These are phyloP conservation scores for Parathielavia appendiculata DNA, from an alignment of 495 filamentous ascomycete species.

Conservation along the genomic window DNA sequence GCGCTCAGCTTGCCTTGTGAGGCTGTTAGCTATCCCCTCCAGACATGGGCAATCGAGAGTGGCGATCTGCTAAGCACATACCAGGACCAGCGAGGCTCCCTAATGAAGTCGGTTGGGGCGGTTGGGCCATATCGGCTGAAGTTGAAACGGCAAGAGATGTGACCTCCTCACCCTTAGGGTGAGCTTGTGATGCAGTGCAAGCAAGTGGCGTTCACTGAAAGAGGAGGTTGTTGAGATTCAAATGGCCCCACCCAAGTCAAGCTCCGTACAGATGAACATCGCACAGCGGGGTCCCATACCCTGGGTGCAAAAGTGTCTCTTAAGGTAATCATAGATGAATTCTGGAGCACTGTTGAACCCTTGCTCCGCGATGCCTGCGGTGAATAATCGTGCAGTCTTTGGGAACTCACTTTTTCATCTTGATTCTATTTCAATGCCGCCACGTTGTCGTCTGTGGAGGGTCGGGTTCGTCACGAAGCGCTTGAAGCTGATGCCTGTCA, in stretches of 20 bases:
- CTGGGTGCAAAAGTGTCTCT: no score
- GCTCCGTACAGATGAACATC: not conserved
- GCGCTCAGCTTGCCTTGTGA: constrained; percentile 57
- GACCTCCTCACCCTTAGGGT: not conserved
- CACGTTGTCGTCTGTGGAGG: no score
- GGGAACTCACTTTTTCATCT: no score
- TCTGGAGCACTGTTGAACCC: no score
- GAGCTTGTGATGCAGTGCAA: not conserved
- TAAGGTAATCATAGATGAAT: no score
- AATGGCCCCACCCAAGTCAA: not conserved
- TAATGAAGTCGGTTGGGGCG: not conserved
- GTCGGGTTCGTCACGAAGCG: no score
- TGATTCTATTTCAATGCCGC: no score
- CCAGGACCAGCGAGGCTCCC: not conserved
- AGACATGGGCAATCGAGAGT: not conserved
- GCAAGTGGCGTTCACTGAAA: not conserved
- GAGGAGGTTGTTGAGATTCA: not conserved
- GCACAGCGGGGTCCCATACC: not conserved
- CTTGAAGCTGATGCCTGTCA: no score
- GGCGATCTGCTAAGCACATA: not conserved
- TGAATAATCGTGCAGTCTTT: no score
- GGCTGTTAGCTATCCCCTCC: constrained; percentile 8
- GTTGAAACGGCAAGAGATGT: no score
- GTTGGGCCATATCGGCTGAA: not conserved
- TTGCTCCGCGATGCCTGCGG: no score